phyloP scores from a whole-genome alignment of 257 asterid species.

The Solanum sparsipilum region DNA sequence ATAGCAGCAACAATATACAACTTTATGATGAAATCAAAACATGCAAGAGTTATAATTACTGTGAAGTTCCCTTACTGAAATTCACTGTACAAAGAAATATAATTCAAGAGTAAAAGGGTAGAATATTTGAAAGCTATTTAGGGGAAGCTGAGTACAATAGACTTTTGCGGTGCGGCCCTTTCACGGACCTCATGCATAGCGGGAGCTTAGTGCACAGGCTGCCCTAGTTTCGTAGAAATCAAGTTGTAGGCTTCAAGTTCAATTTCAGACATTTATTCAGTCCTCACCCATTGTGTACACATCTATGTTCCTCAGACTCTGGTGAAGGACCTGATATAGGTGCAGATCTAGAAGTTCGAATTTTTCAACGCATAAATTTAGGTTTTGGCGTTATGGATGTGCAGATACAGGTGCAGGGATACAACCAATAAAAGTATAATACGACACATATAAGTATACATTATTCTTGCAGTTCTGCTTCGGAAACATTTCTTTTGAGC shows the following conservation, averaged over 20 bases:
- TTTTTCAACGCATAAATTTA: not conserved
- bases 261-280: not conserved
- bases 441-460: not conserved
- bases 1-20: not conserved
- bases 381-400: not conserved
- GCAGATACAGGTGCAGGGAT: not conserved
- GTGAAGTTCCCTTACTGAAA: not conserved
- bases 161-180: not conserved
- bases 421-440: not conserved
- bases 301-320: not conserved
- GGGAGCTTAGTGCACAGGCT: not conserved
- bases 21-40: not conserved
- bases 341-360: not conserved
- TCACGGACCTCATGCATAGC: not conserved
- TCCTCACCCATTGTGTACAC: not conserved
- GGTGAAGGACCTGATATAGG: not conserved
- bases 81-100: not conserved
- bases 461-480: not conserved
- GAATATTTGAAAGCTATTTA: not conserved
- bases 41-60: not conserved
- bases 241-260: not conserved
- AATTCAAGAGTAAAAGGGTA: not conserved
- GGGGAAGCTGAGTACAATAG: not conserved
- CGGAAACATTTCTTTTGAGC: not conserved
- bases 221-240: not conserved